Evolutionary conservation across 2,329 filamentous ascomycete genomes (phyloP), one percentile per base, ranked within the genome.

Genomic region (Fragosphaeria purpurea): DNA sequence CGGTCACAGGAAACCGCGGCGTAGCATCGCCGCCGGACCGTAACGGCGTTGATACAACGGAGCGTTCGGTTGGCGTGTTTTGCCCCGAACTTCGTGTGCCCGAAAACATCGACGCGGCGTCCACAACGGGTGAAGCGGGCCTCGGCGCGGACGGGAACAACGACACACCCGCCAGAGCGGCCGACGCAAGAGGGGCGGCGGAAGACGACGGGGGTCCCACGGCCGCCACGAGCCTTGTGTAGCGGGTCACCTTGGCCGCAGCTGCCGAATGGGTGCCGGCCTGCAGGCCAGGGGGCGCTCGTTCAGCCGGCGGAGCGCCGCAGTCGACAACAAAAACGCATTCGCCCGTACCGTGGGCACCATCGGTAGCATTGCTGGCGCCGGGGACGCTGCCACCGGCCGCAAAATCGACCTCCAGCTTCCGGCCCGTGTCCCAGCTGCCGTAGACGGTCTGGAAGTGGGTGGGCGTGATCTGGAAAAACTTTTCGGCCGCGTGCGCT

Each of bases 371-470:
- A 37, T 7, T 7, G 35, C 35, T 37, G 13, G 9, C 22, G 40
- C 11, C 41, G 9, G 7, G 32, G 6, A 35, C 11, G 38, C 30
- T 39, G 38, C 79, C 50, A 57, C 90, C 87, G 22, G 80, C 82
- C 41, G 85, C 85, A 67, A 96, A 97, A 62, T 98, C 93, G 3
- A 95, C 88, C 59, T 93, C 85, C 3, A 97, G 70, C 55, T 73
- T 82, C 53, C 89, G 80, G 48, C 82, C 82, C 90, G 97, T 97
- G 61, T 97, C 87, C 91, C 93, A 97, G 3, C 86, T 85, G 52
- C 85, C 71, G 61, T 86, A 97, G 1, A 80, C 72, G 59, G 82
- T 83, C 30, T 83, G 81, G 63, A 95, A 95, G 58, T 94, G 80
- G 41, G 80, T 77, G 4, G 91, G 90, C 57, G 80, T 83, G 58